Evolutionary conservation across 2,329 filamentous ascomycete genomes (phyloP), one percentile per base, ranked within the genome.

Genomic region (Albifimbria verrucaria): DNA sequence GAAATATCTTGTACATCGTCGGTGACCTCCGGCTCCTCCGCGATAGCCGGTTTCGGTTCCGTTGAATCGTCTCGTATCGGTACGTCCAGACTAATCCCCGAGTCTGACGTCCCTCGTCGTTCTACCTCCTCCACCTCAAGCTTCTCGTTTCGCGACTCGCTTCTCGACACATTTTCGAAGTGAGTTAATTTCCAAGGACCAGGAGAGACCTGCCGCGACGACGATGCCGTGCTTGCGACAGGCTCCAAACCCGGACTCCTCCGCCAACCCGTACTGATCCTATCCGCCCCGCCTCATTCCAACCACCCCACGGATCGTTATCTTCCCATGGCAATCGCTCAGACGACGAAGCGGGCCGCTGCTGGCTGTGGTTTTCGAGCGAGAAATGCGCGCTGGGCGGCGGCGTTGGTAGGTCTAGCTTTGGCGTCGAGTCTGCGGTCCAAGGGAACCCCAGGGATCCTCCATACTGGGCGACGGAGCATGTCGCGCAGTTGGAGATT

Each of bases 401-500:
- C 55, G 66, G 65, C 52, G 64, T 54, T 6, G 68, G 66, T 23
- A 70, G 60, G 54, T 70, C 64, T 62, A 62, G 65, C 57, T 61
- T 78, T 15, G 66, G 61, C 32, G 32, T n/a, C 53, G 62, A 55
- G 49, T 68, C 65, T 54, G 72, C 73, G 55, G 77, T 75, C 81
- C 81, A 84, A 69, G 81, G 61, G 80, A 83, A 68, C 77, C 78
- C 81, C 81, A 85, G 62, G 81, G 81, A 80, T 85, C 80, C 67
- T 85, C 81, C 81, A 85, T 85, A 58, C 64, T 71, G 66, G 58
- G 59, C 65, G 62, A 62, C 58, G 57, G 59, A 36, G 66, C 68
- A 67, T 70, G 62, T 66, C 68, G 68, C 59, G 64, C 56, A 53
- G 56, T 54, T 55, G 42, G 55, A 41, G 28, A 48, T 48, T 48